Conservation (phyloP, 164 flowering plant species). For the Sedum album region DNA sequence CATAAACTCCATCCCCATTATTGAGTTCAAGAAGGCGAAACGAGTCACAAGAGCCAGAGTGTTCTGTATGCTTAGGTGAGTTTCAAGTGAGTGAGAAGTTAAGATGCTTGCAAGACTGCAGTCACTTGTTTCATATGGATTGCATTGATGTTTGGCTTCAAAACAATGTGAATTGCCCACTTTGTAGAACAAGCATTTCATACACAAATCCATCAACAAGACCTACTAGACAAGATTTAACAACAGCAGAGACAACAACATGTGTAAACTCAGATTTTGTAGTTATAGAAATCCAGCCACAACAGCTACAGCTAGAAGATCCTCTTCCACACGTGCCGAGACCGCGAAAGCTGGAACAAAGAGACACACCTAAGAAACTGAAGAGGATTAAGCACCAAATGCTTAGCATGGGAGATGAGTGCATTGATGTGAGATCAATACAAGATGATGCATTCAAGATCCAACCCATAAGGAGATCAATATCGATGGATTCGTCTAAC, state of each 20-base stretch:
- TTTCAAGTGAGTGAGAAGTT: constrained; percentile 30
- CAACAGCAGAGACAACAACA: constrained; percentile 3
- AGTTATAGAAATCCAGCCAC: constrained; percentile 3
- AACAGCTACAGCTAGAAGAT: background rate
- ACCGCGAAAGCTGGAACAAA: constrained; percentile 11
- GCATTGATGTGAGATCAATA: constrained; percentile 23
- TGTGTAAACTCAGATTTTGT: constrained; percentile 1
- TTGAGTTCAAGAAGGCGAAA: constrained; percentile 19
- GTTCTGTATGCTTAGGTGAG: constrained; percentile 37
- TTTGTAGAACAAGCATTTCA: constrained; percentile 34
- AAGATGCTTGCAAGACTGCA: constrained; percentile 31
- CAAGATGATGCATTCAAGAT: constrained; percentile 14
- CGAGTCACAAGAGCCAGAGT: constrained; percentile 16
- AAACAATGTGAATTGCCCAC: constrained; percentile 34
- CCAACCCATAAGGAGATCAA: constrained; percentile 8
- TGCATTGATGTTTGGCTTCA: constrained; percentile 43
- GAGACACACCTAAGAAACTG: constrained; percentile 9
- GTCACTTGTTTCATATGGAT: constrained; percentile 33
- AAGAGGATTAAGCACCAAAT: constrained; percentile 18
- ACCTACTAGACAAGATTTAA: constrained; percentile 39
- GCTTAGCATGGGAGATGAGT: constrained; percentile 38
- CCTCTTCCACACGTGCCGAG: constrained; percentile 5
- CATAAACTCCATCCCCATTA: constrained; percentile 25
- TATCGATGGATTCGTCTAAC: constrained; percentile 7
- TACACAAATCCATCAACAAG: constrained; percentile 31